Conservation (phyloP, 2,329 filamentous ascomycete species). For the Diaporthe ampelina region DNA sequence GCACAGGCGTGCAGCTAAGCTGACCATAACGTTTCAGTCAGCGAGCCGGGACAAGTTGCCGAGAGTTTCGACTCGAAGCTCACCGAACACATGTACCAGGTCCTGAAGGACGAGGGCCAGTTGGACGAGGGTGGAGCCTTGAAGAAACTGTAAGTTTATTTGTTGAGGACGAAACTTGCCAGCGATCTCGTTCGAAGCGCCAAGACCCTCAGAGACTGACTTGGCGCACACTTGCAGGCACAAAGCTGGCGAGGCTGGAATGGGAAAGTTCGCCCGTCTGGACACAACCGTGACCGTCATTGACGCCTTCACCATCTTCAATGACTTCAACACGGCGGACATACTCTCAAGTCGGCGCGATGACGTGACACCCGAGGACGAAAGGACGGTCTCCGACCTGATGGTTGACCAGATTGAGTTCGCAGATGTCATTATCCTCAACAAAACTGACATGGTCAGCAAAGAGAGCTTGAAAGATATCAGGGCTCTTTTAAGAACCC, state of each 20-base stretch:
- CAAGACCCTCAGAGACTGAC: not conserved
- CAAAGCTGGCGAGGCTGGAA: conserved; percentile 48
- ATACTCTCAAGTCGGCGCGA: conserved; percentile 74
- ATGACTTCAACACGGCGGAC: conserved; percentile 79
- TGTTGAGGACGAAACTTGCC: no score
- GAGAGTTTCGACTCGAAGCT: conserved; percentile 77
- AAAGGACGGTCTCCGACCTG: conserved; percentile 80
- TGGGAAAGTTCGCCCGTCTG: conserved; percentile 75
- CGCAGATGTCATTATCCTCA: conserved; percentile 79
- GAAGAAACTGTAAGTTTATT: conserved; percentile 51
- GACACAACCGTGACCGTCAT: conserved; percentile 82
- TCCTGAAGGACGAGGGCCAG: not conserved
- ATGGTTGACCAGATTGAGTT: conserved; percentile 86
- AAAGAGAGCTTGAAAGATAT: conserved; percentile 58
- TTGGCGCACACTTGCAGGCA: not conserved
- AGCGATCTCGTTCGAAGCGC: not conserved
- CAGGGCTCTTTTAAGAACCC: conserved; percentile 66
- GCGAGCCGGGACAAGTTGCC: conserved; percentile 80
- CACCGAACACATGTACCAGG: conserved; percentile 58
- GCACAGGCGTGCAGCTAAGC: not conserved
- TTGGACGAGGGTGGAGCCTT: conserved; percentile 44
- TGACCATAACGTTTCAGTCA: conserved; percentile 58
- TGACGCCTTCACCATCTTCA: conserved; percentile 79
- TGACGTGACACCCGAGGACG: conserved; percentile 76
- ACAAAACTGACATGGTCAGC: conserved; percentile 76